Evolutionary conservation across 2,329 filamentous ascomycete genomes (phyloP).

Genomic region (Epichloe glyceriae): DNA sequence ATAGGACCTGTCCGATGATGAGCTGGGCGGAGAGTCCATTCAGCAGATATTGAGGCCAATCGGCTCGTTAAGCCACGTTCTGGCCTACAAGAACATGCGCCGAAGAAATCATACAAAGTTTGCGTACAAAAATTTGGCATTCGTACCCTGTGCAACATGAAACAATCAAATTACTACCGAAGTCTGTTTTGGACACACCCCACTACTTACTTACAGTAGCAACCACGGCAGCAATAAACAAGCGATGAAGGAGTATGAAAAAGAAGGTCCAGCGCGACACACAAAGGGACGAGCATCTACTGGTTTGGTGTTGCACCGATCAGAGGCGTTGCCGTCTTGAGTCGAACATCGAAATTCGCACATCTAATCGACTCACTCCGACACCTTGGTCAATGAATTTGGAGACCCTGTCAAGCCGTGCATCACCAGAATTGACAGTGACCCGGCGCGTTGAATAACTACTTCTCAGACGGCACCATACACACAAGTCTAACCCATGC

Average conservation of each 20-base stretch:
- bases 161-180: too few relatives aligned
- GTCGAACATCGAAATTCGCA: neutral
- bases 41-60: too few relatives aligned
- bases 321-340: neutral
- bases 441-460: neutral
- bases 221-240: neutral
- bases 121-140: too few relatives aligned
- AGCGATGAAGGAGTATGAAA: neutral
- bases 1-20: too few relatives aligned
- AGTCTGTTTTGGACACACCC: too few relatives aligned
- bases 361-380: neutral
- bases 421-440: neutral
- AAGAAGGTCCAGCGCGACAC: neutral
- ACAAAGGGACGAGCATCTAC: neutral
- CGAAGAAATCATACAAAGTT: too few relatives aligned
- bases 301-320: neutral
- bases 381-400: neutral
- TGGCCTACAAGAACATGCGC: too few relatives aligned
- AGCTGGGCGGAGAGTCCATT: too few relatives aligned
- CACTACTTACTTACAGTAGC: neutral
- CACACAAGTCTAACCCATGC: neutral
- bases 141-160: too few relatives aligned
- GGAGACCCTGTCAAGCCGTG: neutral
- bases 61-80: too few relatives aligned
- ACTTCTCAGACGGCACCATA: neutral